phyloP scores from a whole-genome alignment of 164 flowering plant genomes.

The Tinospora cordifolia region DNA sequence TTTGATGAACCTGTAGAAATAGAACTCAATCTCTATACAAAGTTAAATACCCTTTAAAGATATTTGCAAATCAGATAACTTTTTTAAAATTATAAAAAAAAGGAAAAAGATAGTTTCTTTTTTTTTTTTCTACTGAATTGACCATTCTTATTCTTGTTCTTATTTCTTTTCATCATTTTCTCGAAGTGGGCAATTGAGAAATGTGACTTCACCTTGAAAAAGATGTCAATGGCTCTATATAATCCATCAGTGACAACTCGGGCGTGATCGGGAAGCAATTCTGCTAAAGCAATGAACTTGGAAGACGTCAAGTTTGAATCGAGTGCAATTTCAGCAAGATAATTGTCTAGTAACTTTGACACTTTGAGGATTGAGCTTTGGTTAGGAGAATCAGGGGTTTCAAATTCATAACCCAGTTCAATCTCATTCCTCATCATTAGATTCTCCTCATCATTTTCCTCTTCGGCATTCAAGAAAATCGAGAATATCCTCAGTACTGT shows the following conservation, averaged over 20 bases:
- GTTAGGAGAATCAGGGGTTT: constrained; percentile 83
- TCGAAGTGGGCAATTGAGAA: neutral
- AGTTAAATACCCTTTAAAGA: neutral
- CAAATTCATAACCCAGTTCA: constrained; percentile 71
- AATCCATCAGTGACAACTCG: constrained; percentile 70
- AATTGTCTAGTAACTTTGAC: constrained; percentile 77
- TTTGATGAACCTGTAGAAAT: constrained; percentile 72
- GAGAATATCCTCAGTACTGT: constrained; percentile 76
- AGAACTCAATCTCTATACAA: neutral
- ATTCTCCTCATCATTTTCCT: constrained; percentile 70
- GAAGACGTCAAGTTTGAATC: constrained; percentile 61
- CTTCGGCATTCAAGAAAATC: constrained; percentile 72
- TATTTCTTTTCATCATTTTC: no score
- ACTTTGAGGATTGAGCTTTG: constrained; percentile 83
- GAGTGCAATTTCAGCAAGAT: constrained; percentile 81
- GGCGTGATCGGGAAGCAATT: constrained; percentile 92
- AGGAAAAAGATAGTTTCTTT: neutral
- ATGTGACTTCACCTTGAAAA: constrained; percentile 57
- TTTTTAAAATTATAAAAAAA: no score
- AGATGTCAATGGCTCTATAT: constrained; percentile 86
- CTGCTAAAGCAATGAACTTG: constrained; percentile 75
- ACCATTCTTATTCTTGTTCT: no score
- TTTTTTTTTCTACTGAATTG: no score
- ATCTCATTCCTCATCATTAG: constrained; percentile 47
- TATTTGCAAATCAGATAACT: neutral